phyloP scores from a whole-genome alignment of 2,329 filamentous ascomycete species.

The Arthrobotrys iridis region DNA sequence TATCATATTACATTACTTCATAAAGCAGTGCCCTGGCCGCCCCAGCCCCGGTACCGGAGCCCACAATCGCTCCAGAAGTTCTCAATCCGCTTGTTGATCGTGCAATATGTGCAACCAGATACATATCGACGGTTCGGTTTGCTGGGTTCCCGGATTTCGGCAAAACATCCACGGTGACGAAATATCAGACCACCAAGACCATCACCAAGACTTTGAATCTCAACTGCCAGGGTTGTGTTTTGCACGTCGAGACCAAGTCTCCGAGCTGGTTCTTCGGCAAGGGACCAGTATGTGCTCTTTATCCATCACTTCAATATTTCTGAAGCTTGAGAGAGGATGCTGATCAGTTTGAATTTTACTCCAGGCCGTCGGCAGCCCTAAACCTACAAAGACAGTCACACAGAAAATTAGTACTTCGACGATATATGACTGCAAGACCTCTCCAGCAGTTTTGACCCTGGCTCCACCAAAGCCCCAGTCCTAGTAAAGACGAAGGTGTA shows the following conservation, averaged over 20 bases:
- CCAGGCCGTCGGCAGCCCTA: no score
- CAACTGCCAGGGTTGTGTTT: conserved; percentile 21
- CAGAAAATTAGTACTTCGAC: no score
- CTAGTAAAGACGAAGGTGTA: no score
- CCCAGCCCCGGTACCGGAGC: conserved; percentile 3
- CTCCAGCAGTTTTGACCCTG: no score
- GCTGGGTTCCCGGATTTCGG: neutral
- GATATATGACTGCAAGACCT: no score
- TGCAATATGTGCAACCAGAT: conserved; percentile 8
- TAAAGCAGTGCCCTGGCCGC: neutral
- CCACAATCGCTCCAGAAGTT: neutral
- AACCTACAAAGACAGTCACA: no score
- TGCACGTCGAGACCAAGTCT: neutral
- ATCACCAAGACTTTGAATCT: neutral
- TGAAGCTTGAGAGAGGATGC: neutral
- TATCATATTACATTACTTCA: neutral
- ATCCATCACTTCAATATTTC: neutral
- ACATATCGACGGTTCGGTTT: neutral
- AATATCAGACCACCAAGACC: conserved; percentile 6
- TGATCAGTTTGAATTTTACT: no score
- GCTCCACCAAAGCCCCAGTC: no score
- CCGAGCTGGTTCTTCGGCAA: neutral
- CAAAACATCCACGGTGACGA: neutral
- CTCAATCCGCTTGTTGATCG: neutral
- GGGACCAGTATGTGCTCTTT: conserved; percentile 16